Evolutionary conservation across 2,329 filamentous ascomycete species (phyloP), one percentile per base, ranked within the genome.

Genomic region (Penicillium sp.): DNA sequence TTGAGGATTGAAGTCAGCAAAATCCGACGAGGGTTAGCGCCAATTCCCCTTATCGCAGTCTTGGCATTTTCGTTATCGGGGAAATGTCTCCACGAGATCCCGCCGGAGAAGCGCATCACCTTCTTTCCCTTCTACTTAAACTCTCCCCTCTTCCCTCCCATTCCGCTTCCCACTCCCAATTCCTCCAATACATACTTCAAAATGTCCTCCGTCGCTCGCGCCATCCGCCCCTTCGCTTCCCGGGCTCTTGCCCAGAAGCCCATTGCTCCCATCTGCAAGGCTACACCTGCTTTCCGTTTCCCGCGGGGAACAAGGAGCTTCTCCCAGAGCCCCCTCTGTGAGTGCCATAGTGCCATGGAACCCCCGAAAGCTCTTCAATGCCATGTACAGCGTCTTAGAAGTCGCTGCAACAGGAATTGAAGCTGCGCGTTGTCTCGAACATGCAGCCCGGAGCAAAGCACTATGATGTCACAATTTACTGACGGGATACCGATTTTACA

Each of bases 301-400:
- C 68, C 69, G 68, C 69, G 69, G 68, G 68, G 66, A 71, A 68
- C 64, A 50, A 64, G 67, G 63, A 66, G 60, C 64, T 73, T 73
- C 62, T 71, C 71, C 28, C 67, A 69, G 59, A 72, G 68, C 62
- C 62, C 69, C 50, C 63, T 72, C 46, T 64, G 71, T 73, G 52
- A 61, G 59, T 61, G 19, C 38, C 43, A 10, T 10, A 61, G 59
- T 61, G 19, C 38, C 43, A 10, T 10, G n/a, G 33, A 35, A 42
- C 39, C 31, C 48, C 51, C 27, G 18, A 22, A 18, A 46, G 41
- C 22, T 45, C 31, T 29, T 7, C 28, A 16, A 30, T 47, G 40
- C 16, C 37, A 31, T 13, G 13, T 14, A 29, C 36, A 18, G 12
- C 19, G 30, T 35, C 43, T 8, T n/a, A 10, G 4, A 37, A 41